These are phyloP conservation scores for Myrmaecium sp. DNA, from an alignment of 2,329 filamentous ascomycete genomes.

Conservation along the genomic window DNA sequence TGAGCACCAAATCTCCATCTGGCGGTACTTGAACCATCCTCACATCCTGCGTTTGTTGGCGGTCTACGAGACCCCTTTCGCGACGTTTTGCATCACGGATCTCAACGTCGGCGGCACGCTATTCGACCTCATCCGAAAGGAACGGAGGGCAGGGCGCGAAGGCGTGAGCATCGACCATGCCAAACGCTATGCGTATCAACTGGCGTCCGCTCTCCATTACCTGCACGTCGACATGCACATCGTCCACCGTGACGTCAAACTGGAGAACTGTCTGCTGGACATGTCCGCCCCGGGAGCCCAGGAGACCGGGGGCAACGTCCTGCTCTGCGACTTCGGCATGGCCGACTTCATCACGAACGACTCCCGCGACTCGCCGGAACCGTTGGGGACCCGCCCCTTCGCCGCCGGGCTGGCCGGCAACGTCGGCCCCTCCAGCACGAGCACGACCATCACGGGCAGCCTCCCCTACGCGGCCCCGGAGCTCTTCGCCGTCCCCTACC, in stretches of 20 bases:
- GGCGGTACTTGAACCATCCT: constrained; percentile 46
- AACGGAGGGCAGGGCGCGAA: constrained; percentile 21
- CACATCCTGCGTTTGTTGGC: constrained; percentile 45
- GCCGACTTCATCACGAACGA: constrained; percentile 47
- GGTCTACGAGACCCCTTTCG: constrained; percentile 49
- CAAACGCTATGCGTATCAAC: constrained; percentile 43
- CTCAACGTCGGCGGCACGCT: constrained; percentile 47
- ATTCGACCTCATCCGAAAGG: constrained; percentile 42
- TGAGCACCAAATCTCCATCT: constrained; percentile 51
- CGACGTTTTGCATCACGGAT: constrained; percentile 53
- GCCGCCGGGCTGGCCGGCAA: constrained; percentile 21
- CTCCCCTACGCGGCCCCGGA: constrained; percentile 38
- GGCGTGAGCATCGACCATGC: constrained; percentile 36
- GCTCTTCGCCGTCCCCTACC: constrained; percentile 22
- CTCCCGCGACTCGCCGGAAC: constrained; percentile 27
- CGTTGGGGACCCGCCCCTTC: constrained; percentile 34
- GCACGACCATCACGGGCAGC: constrained; percentile 42
- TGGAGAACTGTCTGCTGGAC: constrained; percentile 51
- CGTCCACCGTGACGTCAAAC: constrained; percentile 51
- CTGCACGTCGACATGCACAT: constrained; percentile 50
- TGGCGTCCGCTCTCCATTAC: constrained; percentile 47
- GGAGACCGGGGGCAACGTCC: constrained; percentile 35
- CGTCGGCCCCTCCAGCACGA: constrained; percentile 38
- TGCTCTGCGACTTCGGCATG: constrained; percentile 54
- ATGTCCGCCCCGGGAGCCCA: constrained; percentile 31